Percentiles rank a stretch among this genome's conserved stretches.
Evolutionary conservation across 805 yeast genomes (phyloP).

Genomic region (Yamadazyma akitaensis): DNA sequence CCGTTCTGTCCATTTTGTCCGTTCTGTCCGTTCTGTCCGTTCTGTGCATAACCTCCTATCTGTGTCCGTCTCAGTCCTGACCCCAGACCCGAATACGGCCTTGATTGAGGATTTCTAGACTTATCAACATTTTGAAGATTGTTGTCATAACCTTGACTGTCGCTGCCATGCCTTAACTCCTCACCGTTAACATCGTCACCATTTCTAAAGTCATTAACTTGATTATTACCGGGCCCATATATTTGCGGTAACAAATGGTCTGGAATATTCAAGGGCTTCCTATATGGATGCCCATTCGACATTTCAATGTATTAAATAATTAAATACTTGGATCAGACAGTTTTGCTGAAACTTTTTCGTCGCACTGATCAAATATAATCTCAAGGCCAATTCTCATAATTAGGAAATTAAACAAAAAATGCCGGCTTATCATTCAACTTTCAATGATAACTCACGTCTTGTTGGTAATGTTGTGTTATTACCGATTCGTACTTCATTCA

Average conservation of each 20-base stretch:
- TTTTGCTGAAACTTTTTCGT: background rate
- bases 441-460: constrained; percentile 54
- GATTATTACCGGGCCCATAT: constrained; percentile 2
- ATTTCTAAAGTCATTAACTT: background rate
- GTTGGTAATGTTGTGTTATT: constrained; percentile 81
- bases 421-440: constrained; percentile 80
- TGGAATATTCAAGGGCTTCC: constrained; percentile 19
- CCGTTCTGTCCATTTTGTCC: too few species aligned
- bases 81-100: too few species aligned
- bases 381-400: too few species aligned
- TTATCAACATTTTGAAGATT: too few species aligned
- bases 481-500: constrained; percentile 77
- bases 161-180: background rate
- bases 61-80: too few species aligned
- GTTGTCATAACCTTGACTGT: too few species aligned
- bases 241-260: constrained; percentile 24
- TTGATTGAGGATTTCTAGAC: too few species aligned
- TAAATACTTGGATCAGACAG: background rate
- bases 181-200: background rate
- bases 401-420: constrained; percentile 14
- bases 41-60: too few species aligned
- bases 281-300: constrained; percentile 12
- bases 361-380: background rate
- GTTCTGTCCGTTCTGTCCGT: too few species aligned
- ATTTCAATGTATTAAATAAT: background rate